These are phyloP conservation scores for Nymphaea colorata DNA, from an alignment of 164 flowering plant species.

Conservation along the genomic window DNA sequence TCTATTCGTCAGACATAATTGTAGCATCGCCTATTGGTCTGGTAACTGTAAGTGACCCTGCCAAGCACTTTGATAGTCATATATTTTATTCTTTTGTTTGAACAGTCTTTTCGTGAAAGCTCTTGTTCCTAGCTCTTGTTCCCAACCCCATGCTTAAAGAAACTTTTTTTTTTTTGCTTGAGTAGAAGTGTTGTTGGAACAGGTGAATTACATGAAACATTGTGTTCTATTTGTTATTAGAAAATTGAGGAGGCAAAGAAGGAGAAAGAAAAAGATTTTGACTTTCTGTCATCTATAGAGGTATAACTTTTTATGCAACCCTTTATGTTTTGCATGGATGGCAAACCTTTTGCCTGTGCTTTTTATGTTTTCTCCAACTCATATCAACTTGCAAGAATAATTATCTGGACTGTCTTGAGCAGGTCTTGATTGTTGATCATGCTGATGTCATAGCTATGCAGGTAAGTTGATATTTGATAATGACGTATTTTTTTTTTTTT, in stretches of 20 bases:
- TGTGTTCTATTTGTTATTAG: constrained; percentile 19
- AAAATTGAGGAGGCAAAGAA: constrained; percentile 60
- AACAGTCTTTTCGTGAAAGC: not conserved
- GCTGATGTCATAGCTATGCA: constrained; percentile 92
- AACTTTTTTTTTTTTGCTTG: too few species aligned
- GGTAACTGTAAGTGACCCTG: constrained; percentile 32
- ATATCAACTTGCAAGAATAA: not conserved
- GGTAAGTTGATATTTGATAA: constrained; percentile 23
- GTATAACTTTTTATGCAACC: constrained; percentile 17
- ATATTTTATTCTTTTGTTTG: not conserved
- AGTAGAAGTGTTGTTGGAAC: too few species aligned
- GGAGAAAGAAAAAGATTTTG: constrained; percentile 71
- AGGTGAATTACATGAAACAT: too few species aligned
- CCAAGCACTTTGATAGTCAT: not conserved
- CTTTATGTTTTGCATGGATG: not conserved
- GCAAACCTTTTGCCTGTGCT: too few species aligned
- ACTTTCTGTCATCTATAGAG: constrained; percentile 94
- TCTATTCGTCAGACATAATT: constrained; percentile 76
- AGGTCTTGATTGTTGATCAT: constrained; percentile 86
- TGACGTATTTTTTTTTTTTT: not conserved
- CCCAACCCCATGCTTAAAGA: too few species aligned
- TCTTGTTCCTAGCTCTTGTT: too few species aligned
- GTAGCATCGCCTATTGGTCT: constrained; percentile 80
- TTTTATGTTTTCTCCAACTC: not conserved
- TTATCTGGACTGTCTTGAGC: constrained; percentile 8